Conservation (phyloP, 495 filamentous ascomycete species). For the Jackrogersella minutella region DNA sequence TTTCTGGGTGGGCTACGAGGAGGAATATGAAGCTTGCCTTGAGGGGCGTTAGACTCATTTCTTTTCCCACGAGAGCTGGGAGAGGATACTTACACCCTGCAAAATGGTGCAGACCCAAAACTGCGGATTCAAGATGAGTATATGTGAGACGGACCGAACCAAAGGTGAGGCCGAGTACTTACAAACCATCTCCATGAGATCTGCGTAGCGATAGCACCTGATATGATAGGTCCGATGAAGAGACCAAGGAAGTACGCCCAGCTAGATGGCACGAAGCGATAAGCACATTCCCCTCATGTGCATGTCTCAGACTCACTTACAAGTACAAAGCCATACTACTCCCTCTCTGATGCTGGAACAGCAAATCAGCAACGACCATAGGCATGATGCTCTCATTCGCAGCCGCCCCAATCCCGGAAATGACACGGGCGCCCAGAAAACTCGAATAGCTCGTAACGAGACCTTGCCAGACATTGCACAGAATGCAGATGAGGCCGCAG, state of each 20-base stretch:
- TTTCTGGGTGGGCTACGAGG: constrained; percentile 57
- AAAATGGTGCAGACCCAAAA: constrained; percentile 44
- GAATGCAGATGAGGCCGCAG: constrained; percentile 63
- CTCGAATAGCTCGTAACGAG: constrained; percentile 63
- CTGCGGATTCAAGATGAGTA: not conserved
- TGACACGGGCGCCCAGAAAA: constrained; percentile 67
- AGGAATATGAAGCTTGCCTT: constrained; percentile 38
- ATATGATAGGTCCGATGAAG: constrained; percentile 65
- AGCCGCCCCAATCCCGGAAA: constrained; percentile 69
- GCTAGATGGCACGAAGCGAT: constrained; percentile 26
- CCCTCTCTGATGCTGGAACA: constrained; percentile 70
- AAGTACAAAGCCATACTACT: constrained; percentile 71
- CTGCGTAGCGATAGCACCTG: constrained; percentile 64
- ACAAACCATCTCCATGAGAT: constrained; percentile 60
- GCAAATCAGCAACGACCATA: constrained; percentile 67
- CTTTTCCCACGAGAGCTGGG: too few relatives aligned
- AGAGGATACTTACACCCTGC: constrained; percentile 55
- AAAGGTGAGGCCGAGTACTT: constrained; percentile 56
- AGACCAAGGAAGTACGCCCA: constrained; percentile 50
- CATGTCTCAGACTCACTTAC: constrained; percentile 39
- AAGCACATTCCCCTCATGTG: constrained; percentile 25
- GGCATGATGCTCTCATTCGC: constrained; percentile 66
- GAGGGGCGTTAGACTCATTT: constrained; percentile 16
- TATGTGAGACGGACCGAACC: not conserved
- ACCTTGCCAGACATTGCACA: constrained; percentile 67